These are phyloP conservation scores for Colletotrichum filicis DNA, from an alignment of 2,329 filamentous ascomycete genomes.

Conservation along the genomic window DNA sequence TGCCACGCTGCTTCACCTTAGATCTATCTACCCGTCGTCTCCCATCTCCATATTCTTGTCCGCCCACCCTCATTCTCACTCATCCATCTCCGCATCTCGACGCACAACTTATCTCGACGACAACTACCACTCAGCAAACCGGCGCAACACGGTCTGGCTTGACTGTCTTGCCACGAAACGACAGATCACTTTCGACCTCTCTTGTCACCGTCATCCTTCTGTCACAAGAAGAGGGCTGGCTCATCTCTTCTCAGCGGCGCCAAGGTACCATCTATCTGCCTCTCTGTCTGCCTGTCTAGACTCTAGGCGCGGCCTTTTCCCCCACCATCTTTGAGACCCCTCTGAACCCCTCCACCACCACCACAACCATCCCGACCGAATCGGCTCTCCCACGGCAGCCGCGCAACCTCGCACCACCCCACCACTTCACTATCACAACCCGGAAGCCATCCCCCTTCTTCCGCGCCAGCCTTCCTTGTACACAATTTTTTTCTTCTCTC, in stretches of 20 bases:
- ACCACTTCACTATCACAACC: slow-evolving; percentile 21
- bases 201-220: neutral
- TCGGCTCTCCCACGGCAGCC: slow-evolving; percentile 37
- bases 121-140: neutral
- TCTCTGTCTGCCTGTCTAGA: neutral
- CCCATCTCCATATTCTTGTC: neutral
- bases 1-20: slow-evolving; percentile 14
- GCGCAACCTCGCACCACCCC: slow-evolving; percentile 35
- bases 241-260: slow-evolving; percentile 18
- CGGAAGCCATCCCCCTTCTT: slow-evolving; percentile 26
- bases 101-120: slow-evolving; percentile 17
- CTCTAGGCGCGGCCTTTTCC: slow-evolving; percentile 27
- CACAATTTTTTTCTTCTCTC: neutral
- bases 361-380: slow-evolving; percentile 28
- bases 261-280: neutral
- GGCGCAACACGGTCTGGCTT: neutral
- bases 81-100: neutral
- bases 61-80: neutral
- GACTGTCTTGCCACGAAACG: slow-evolving; percentile 1
- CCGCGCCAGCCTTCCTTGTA: slow-evolving; percentile 26
- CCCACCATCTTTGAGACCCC: slow-evolving; percentile 28
- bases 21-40: slow-evolving; percentile 3
- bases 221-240: slow-evolving; percentile 8
- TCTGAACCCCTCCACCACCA: slow-evolving; percentile 34
- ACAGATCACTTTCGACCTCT: neutral